phyloP scores from a whole-genome alignment of 352 stramenopile genomes.

The Phytophthora cactorum region DNA sequence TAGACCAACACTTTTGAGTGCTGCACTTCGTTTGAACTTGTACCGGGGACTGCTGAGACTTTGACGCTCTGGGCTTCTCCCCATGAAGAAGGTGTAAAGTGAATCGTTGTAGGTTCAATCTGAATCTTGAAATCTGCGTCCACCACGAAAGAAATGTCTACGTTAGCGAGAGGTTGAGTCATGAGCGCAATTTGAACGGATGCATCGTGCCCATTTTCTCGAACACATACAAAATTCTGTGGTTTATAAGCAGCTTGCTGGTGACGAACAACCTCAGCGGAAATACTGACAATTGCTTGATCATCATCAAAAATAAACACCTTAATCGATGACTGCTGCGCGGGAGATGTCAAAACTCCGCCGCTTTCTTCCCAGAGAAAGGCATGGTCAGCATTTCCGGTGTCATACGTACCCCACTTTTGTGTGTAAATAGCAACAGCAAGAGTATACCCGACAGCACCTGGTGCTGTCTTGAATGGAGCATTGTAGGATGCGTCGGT shows the following conservation, averaged over 20 bases:
- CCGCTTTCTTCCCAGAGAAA: constrained; percentile 54
- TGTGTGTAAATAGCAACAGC: constrained; percentile 57
- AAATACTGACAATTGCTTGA: constrained; percentile 41
- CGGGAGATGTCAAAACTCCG: constrained; percentile 61
- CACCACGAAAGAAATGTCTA: constrained; percentile 44
- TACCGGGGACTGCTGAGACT: constrained; percentile 24
- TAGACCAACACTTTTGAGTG: constrained; percentile 37
- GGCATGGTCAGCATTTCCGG: constrained; percentile 54
- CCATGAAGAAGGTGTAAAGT: constrained; percentile 43
- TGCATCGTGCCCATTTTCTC: constrained; percentile 50
- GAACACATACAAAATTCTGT: constrained; percentile 46
- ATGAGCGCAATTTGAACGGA: constrained; percentile 43
- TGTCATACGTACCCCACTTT: constrained; percentile 53
- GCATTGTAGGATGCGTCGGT: constrained; percentile 47
- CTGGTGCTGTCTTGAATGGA: constrained; percentile 33
- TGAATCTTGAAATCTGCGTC: constrained; percentile 29
- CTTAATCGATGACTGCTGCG: constrained; percentile 20
- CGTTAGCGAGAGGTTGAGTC: constrained; percentile 47
- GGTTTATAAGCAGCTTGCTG: constrained; percentile 28
- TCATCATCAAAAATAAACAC: constrained; percentile 66
- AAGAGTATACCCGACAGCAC: constrained; percentile 43
- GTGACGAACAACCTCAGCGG: constrained; percentile 47
- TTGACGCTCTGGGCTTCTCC: constrained; percentile 26
- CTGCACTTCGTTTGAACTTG: constrained; percentile 20
- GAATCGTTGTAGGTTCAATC: constrained; percentile 37